Percentiles rank a stretch among this genome's conserved stretches.
These are phyloP conservation scores for Leucaena leucocephala DNA, from an alignment of 306 rosid species.

Conservation along the genomic window DNA sequence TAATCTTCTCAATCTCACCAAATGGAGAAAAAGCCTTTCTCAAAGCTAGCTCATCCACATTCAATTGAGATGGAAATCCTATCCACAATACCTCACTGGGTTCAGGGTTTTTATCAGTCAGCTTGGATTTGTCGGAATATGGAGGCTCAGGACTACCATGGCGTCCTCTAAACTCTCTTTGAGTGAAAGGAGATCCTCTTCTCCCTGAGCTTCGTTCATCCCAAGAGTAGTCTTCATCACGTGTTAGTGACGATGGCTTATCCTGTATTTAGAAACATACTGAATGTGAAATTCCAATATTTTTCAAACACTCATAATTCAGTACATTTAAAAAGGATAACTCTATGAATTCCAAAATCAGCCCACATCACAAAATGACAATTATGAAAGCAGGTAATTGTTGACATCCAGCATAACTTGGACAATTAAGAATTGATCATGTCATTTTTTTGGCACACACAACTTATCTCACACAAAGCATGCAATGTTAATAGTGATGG, in stretches of 20 bases:
- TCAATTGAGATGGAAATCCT: slow-evolving; percentile 87
- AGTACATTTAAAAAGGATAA: neutral
- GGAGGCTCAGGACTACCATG: slow-evolving; percentile 63
- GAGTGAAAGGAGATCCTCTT: slow-evolving; percentile 71
- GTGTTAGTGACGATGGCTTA: slow-evolving; percentile 58
- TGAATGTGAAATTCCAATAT: slow-evolving; percentile 36
- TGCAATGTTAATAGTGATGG: slow-evolving; percentile 10
- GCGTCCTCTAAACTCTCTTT: slow-evolving; percentile 64
- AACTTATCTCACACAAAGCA: slow-evolving; percentile 11
- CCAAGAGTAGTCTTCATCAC: slow-evolving; percentile 65
- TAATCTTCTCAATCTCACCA: slow-evolving; percentile 89
- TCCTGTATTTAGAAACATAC: slow-evolving; percentile 69
- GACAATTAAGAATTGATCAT: neutral
- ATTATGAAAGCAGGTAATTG: neutral
- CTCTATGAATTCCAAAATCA: slow-evolving; percentile 21
- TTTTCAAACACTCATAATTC: slow-evolving; percentile 24
- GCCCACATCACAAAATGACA: slow-evolving; percentile 20
- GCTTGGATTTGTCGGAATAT: slow-evolving; percentile 69
- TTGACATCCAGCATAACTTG: slow-evolving; percentile 20
- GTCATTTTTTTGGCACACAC: neutral
- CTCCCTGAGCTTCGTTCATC: slow-evolving; percentile 56
- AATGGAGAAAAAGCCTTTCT: slow-evolving; percentile 85
- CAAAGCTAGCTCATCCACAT: slow-evolving; percentile 77
- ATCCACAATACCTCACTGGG: slow-evolving; percentile 97
- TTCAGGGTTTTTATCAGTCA: slow-evolving; percentile 70